Conservation (phyloP, 192 early-diverging fungal genomes). For the Coemansia sp. region DNA sequence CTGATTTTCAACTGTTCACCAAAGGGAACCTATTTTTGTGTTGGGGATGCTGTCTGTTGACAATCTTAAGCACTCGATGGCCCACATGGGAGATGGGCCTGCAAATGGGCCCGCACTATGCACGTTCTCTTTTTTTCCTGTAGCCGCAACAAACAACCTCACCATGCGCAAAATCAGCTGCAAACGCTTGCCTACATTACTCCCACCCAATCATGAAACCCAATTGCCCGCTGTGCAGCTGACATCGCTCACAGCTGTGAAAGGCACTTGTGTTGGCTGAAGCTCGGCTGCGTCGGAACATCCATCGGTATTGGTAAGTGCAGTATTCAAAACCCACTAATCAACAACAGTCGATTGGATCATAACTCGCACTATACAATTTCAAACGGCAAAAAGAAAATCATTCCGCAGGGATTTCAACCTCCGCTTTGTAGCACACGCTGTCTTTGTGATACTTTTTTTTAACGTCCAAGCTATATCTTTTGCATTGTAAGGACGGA, state of each 20-base stretch:
- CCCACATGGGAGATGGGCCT: neutral
- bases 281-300: neutral
- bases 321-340: neutral
- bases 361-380: neutral
- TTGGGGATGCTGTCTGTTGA: neutral
- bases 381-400: neutral
- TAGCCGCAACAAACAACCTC: neutral
- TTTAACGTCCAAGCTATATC: neutral
- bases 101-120: neutral
- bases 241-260: too few species aligned
- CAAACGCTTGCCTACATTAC: neutral
- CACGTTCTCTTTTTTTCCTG: neutral
- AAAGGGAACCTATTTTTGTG: neutral
- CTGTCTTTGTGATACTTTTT: neutral
- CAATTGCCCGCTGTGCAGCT: neutral
- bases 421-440: neutral
- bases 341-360: neutral
- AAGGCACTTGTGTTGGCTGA: neutral
- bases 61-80: neutral
- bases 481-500: too few species aligned
- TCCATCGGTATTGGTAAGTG: neutral
- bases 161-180: neutral
- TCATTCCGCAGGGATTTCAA: slow-evolving; percentile 7
- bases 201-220: neutral
- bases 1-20: neutral